Conservation (phyloP, 371 early-diverging fungal genomes). For the Lichtheimia corymbifera region DNA sequence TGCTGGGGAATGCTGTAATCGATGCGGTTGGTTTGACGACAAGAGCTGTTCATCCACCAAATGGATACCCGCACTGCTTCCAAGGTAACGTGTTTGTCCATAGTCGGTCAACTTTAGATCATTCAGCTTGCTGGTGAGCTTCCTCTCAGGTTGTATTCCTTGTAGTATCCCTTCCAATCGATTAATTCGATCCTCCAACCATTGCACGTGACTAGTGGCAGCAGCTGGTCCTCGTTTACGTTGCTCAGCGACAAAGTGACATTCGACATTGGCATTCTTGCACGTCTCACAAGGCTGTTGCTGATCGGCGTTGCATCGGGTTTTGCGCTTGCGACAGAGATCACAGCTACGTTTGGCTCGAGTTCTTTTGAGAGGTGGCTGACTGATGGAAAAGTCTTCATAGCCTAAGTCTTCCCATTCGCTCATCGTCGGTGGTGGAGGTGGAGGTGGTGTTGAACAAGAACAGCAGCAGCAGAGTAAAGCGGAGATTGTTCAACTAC, state of each 20-base stretch:
- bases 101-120: conserved; percentile 34
- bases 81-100: conserved; percentile 40
- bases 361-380: conserved; percentile 12
- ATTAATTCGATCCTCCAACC: conserved; percentile 31
- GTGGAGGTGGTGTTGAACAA: too few species aligned
- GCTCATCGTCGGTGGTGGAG: too few species aligned
- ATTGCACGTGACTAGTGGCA: conserved; percentile 24
- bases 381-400: not conserved
- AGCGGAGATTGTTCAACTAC: too few species aligned
- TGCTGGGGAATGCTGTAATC: too few species aligned
- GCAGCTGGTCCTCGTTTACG: not conserved
- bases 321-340: conserved; percentile 21
- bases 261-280: conserved; percentile 7
- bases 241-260: not conserved
- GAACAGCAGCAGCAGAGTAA: too few species aligned
- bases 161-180: conserved; percentile 37
- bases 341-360: conserved; percentile 28
- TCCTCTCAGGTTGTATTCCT: not conserved
- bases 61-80: conserved; percentile 39
- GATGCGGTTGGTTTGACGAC: too few species aligned
- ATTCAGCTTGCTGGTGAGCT: not conserved
- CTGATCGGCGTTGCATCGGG: conserved; percentile 14
- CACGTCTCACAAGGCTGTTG: conserved; percentile 15
- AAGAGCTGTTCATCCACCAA: conserved; percentile 14
- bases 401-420: not conserved